Evolutionary conservation across 1,284 basidiomycete genomes (phyloP).

Genomic region (Xerocomus tenax): DNA sequence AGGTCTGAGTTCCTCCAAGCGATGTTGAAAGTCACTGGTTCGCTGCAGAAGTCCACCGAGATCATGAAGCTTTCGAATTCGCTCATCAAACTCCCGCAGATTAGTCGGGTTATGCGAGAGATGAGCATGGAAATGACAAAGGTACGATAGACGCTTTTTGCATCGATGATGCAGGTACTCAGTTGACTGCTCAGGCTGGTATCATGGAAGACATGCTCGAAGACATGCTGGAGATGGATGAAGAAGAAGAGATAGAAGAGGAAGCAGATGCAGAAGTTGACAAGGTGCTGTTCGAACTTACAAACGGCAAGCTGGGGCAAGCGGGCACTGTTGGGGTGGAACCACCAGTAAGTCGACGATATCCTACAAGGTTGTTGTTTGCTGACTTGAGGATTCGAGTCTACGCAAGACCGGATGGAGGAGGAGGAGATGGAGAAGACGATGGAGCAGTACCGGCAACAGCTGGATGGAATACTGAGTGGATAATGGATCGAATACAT

Average conservation of each 20-base stretch:
- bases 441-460: slow-evolving; percentile 80
- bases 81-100: slow-evolving; percentile 86
- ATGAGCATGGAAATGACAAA: slow-evolving; percentile 99
- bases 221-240: slow-evolving; percentile 77
- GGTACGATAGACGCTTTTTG: slow-evolving; percentile 36
- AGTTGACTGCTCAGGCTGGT: slow-evolving; percentile 54
- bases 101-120: slow-evolving; percentile 88
- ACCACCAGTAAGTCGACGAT: slow-evolving; percentile 60
- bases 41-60: slow-evolving; percentile 94
- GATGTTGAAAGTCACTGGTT: slow-evolving; percentile 94
- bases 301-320: slow-evolving; percentile 89
- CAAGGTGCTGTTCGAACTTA: slow-evolving; percentile 92
- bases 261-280: slow-evolving; percentile 97
- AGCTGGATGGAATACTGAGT: slow-evolving; percentile 78
- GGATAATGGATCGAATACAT: slow-evolving; percentile 35
- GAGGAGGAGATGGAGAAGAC: slow-evolving; percentile 78
- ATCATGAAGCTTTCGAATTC: slow-evolving; percentile 98
- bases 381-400: slow-evolving; percentile 30
- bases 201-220: slow-evolving; percentile 93
- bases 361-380: slow-evolving; percentile 1
- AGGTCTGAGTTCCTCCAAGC: slow-evolving; percentile 43
- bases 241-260: slow-evolving; percentile 91
- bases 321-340: slow-evolving; percentile 66
- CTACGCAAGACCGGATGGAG: slow-evolving; percentile 51
- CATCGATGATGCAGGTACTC: slow-evolving; percentile 1